Evolutionary conservation across 768 basidiomycete species (phyloP).

Genomic region (Pleurotus platypus): DNA sequence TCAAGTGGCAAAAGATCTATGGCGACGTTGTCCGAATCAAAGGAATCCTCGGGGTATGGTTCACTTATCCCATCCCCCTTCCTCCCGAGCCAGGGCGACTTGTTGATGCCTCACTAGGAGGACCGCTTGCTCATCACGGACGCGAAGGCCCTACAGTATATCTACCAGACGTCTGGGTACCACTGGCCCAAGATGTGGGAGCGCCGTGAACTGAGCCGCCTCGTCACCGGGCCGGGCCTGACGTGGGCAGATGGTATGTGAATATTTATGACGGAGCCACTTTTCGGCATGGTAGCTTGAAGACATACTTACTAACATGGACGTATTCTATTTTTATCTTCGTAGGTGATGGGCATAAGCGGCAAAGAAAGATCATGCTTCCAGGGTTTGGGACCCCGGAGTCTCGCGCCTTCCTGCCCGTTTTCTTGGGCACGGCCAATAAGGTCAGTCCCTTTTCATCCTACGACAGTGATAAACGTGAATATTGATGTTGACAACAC

Average conservation of each 20-base stretch:
- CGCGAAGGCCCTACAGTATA: constrained; percentile 53
- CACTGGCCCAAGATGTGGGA: constrained; percentile 48
- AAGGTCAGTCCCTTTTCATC: too few species aligned
- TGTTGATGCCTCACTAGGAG: constrained; percentile 28
- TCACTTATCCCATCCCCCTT: not conserved
- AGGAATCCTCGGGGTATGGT: constrained; percentile 44
- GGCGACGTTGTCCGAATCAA: constrained; percentile 50
- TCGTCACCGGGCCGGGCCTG: constrained; percentile 48
- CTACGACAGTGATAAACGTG: constrained; percentile 11
- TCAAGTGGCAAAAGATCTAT: constrained; percentile 46
- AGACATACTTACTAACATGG: not conserved
- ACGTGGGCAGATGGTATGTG: constrained; percentile 49
- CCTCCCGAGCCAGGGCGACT: not conserved
- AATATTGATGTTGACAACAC: not conserved
- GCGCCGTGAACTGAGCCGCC: constrained; percentile 42
- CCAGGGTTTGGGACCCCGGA: constrained; percentile 53
- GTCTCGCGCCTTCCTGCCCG: constrained; percentile 43
- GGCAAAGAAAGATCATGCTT: constrained; percentile 52
- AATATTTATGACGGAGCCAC: not conserved
- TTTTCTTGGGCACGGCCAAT: constrained; percentile 41
- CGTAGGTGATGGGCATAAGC: constrained; percentile 42
- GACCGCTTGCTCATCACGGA: constrained; percentile 52
- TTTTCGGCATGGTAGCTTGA: not conserved
- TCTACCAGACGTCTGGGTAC: constrained; percentile 53
- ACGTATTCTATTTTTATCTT: not conserved